Base-by-base conservation (phyloP, 441 rosid species). In the Melastoma candidum region DNA sequence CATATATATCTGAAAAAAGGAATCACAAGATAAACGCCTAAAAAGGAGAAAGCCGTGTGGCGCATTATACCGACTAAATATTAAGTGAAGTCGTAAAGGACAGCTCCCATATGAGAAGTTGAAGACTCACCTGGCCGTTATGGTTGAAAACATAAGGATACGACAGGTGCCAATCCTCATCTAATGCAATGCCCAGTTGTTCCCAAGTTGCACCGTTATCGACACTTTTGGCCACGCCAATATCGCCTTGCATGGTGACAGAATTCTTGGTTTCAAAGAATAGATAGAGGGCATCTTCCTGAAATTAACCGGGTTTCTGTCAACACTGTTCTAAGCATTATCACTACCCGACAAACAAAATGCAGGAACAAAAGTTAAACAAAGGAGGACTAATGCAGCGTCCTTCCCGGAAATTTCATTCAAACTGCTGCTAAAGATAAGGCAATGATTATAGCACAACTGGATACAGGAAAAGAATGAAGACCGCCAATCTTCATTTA, bases 161-260 rank as follows among this genome's bases (percentile, higher is more conserved):
- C 13, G 99, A 93, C 64, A 89, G 82, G 59, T 93, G 99, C 96
- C 99, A 89, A 39, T 83, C 77, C 75, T 93, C 99, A 61, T 93
- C 95, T 75, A 93, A 70, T 54, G 88, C 96, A 53, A 84, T 71
- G 43, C 99, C 99, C 67, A 93, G 68, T 61, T 82, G 90, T 58
- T 86, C 70, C 99, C 99, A 93, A 1, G 96, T 81, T 4, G 87
- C 96, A 65, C 99, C 96, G 46, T 80, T 76, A 36, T 93, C 96
- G 2, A 61, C 55, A 68, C 99, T 93, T 59, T 73, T 74, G 26
- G 99, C 86, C 27, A 83, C 97, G 56, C 84, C 99, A 55, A 93
- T 89, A 62, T 93, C 99, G 26, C 99, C 99, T 79, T 93, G 95
- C 83, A 75, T 57, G 26, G 97, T 89, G 24, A 78, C 63, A 2